These are phyloP conservation scores for Rhododendron henanense DNA, from an alignment of 148 eudicot species.

Conservation along the genomic window DNA sequence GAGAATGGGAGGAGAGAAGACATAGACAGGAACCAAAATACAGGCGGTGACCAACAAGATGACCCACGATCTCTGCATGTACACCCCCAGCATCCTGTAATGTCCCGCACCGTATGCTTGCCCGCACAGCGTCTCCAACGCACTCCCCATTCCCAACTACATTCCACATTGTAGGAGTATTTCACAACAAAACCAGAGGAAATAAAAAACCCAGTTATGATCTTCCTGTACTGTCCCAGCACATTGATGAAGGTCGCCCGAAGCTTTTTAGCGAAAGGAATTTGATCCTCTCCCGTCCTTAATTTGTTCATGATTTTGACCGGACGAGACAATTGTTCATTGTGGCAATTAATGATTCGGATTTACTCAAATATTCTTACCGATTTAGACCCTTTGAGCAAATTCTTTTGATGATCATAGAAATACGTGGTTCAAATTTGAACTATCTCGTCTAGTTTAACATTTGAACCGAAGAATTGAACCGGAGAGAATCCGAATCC, in stretches of 20 bases:
- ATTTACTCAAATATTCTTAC: too few species aligned
- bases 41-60: slow-evolving; percentile 47
- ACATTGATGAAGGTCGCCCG: not conserved
- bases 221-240: not conserved
- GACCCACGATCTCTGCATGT: slow-evolving; percentile 86
- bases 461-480: too few species aligned
- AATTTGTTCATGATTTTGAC: too few species aligned
- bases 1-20: slow-evolving; percentile 59
- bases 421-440: too few species aligned
- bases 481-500: too few species aligned
- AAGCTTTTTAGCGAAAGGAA: not conserved
- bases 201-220: not conserved
- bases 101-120: slow-evolving; percentile 83
- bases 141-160: slow-evolving; percentile 86
- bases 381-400: too few species aligned
- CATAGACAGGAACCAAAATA: slow-evolving; percentile 48
- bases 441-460: too few species aligned
- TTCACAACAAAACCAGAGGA: not conserved
- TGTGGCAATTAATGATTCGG: too few species aligned
- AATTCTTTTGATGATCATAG: too few species aligned
- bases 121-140: slow-evolving; percentile 80
- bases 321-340: too few species aligned
- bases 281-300: too few species aligned
- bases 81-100: slow-evolving; percentile 56
- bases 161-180: not conserved